phyloP scores from a whole-genome alignment of 805 yeast genomes.

The Nakazawaea ishiwadae region DNA sequence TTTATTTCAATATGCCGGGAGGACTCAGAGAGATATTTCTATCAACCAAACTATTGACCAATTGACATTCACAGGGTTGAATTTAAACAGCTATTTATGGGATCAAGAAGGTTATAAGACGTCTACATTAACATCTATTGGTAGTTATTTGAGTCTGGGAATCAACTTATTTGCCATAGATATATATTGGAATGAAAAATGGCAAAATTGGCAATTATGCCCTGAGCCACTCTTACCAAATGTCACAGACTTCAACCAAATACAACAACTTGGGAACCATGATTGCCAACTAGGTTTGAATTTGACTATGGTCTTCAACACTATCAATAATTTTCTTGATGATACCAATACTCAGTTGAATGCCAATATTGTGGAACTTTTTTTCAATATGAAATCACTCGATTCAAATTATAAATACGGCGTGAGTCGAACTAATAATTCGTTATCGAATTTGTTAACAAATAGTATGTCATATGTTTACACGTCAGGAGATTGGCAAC shows the following conservation, averaged over 20 bases:
- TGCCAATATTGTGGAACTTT: constrained; percentile 37
- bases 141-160: constrained; percentile 36
- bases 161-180: constrained; percentile 45
- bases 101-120: constrained; percentile 26
- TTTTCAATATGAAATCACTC: constrained; percentile 31
- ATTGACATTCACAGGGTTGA: constrained; percentile 34
- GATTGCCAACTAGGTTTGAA: constrained; percentile 22
- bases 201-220: constrained; percentile 51
- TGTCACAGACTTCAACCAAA: constrained; percentile 5
- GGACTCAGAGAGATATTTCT: constrained; percentile 45
- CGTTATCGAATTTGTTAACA: constrained; percentile 19
- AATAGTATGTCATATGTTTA: constrained; percentile 20
- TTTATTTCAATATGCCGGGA: not conserved
- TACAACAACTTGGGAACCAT: constrained; percentile 7
- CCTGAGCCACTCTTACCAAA: constrained; percentile 39
- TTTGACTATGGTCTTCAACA: constrained; percentile 22
- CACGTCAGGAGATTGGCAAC: constrained; percentile 21
- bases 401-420: constrained; percentile 9
- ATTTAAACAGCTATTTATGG: constrained; percentile 28
- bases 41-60: constrained; percentile 35
- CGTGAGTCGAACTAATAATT: constrained; percentile 16
- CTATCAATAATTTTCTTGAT: constrained; percentile 28
- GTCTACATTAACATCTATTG: constrained; percentile 23
- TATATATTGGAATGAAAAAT: constrained; percentile 48
- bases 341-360: constrained; percentile 41